These are phyloP conservation scores for Leucocoprinus birnbaumii DNA, from an alignment of 768 basidiomycete genomes.

Conservation along the genomic window DNA sequence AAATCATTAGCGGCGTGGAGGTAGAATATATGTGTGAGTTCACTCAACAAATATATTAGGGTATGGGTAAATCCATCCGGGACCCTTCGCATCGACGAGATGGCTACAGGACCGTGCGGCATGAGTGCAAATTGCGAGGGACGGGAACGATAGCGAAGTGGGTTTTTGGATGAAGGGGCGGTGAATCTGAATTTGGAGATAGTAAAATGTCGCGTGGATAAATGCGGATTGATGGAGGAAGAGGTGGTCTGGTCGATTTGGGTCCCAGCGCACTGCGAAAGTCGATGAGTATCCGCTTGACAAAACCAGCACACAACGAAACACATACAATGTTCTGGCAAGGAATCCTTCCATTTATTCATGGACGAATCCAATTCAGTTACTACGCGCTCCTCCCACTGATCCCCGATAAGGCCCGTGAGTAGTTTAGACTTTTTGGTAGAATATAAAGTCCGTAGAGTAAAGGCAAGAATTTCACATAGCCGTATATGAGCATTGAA, in stretches of 20 bases:
- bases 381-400: conserved; percentile 56
- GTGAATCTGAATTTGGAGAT: conserved; percentile 64
- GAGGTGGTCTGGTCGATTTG: conserved; percentile 24
- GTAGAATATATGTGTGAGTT: no score
- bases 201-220: conserved; percentile 42
- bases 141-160: conserved; percentile 44
- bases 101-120: conserved; percentile 73
- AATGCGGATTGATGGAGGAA: conserved; percentile 53
- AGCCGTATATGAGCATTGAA: conserved; percentile 57
- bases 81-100: conserved; percentile 54
- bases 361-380: conserved; percentile 62
- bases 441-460: conserved; percentile 54
- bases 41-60: conserved; percentile 29
- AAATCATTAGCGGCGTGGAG: no score
- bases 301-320: no score
- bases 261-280: conserved; percentile 35
- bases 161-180: conserved; percentile 60
- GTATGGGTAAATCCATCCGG: conserved; percentile 25
- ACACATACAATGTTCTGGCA: conserved; percentile 53
- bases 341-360: conserved; percentile 55
- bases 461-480: conserved; percentile 59
- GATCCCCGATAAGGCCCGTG: conserved; percentile 41
- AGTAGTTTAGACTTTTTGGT: conserved; percentile 39
- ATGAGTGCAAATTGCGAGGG: conserved; percentile 65
- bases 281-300: no score